Evolutionary conservation across 306 rosid species (phyloP).

Genomic region (Ormosia semicastrata): DNA sequence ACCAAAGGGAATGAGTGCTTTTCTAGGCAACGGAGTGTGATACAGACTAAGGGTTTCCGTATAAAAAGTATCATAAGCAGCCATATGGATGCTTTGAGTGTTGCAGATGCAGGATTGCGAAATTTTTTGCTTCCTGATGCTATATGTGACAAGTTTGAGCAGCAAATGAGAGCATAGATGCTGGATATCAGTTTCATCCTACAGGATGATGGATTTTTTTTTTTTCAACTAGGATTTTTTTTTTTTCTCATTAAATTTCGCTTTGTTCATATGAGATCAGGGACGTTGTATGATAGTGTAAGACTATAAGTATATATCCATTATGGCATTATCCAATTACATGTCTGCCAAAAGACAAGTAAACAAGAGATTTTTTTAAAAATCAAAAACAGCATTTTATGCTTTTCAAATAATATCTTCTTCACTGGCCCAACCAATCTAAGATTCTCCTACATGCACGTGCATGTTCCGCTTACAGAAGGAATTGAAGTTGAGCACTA

Average conservation of each 20-base stretch:
- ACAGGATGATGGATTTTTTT: background rate
- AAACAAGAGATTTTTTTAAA: background rate
- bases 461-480: background rate
- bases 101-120: constrained; percentile 36
- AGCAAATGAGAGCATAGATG: constrained; percentile 28
- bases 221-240: background rate
- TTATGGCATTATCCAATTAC: background rate
- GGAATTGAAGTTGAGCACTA: background rate
- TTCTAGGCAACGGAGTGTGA: constrained; percentile 41
- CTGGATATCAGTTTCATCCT: constrained; percentile 3
- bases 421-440: background rate
- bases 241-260: constrained; percentile 5
- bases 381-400: background rate
- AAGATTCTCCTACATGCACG: background rate
- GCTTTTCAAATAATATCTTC: background rate
- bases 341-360: background rate
- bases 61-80: constrained; percentile 58
- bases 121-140: constrained; percentile 70
- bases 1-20: constrained; percentile 39
- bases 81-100: constrained; percentile 54
- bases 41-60: constrained; percentile 48
- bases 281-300: background rate
- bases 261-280: constrained; percentile 16
- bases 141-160: constrained; percentile 43
- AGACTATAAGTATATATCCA: too few relatives aligned